phyloP scores from a whole-genome alignment of 2,329 filamentous ascomycete species.

The Botrytis squamosa region DNA sequence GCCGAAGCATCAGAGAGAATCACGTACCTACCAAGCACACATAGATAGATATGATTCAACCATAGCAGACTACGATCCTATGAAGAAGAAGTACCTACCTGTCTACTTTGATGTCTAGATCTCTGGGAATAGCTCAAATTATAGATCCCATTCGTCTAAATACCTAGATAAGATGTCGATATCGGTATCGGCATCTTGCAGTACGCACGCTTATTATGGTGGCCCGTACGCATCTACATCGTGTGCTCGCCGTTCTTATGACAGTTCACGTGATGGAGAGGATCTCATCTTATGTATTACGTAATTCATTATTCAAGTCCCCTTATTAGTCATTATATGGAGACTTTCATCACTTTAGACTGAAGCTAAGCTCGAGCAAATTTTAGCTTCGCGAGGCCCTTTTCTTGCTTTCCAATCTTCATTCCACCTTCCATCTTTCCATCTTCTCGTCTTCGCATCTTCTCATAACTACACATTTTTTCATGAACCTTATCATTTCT shows the following conservation, averaged over 20 bases:
- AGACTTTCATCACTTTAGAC: background rate
- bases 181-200: background rate
- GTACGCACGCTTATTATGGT: background rate
- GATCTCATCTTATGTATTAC: background rate
- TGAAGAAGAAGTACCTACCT: background rate
- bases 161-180: background rate
- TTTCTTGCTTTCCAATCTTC: constrained; percentile 10
- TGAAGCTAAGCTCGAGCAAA: constrained; percentile 5
- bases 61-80: background rate
- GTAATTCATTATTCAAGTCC: background rate
- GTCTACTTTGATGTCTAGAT: background rate
- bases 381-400: constrained; percentile 10
- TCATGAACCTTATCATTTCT: background rate
- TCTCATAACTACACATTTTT: background rate
- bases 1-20: background rate
- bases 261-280: background rate
- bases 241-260: background rate
- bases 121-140: background rate
- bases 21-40: too few relatives aligned
- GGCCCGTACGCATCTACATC: background rate
- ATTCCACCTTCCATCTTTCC: background rate
- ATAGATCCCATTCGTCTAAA: background rate
- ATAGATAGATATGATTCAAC: background rate
- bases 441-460: background rate
- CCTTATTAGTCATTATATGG: background rate